Percentiles rank a stretch among this genome's conserved stretches.
phyloP scores from a whole-genome alignment of 768 basidiomycete genomes.

The Daedalea quercina region DNA sequence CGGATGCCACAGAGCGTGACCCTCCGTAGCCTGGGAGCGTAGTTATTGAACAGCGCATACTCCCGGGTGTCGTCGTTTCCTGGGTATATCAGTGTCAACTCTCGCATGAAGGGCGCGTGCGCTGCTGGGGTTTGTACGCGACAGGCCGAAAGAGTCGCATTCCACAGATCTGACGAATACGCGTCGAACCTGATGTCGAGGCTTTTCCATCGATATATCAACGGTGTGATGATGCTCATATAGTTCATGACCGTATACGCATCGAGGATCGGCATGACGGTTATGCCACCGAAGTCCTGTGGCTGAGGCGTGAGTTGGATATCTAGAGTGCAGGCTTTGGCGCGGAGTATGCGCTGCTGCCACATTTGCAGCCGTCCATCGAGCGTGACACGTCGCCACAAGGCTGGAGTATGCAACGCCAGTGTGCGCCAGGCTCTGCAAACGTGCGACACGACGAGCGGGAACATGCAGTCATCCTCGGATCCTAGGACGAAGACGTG shows the following conservation, averaged over 20 bases:
- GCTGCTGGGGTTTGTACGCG: conserved; percentile 31
- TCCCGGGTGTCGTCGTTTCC: conserved; percentile 65
- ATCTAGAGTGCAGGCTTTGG: conserved; percentile 56
- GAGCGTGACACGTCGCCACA: conserved; percentile 61
- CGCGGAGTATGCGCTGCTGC: conserved; percentile 53
- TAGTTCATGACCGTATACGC: conserved; percentile 48
- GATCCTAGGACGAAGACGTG: conserved; percentile 59
- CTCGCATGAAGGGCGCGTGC: conserved; percentile 41
- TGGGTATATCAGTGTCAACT: conserved; percentile 51
- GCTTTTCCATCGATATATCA: conserved; percentile 54
- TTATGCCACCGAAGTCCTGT: conserved; percentile 6
- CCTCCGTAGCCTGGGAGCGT: conserved; percentile 48
- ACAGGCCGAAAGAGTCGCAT: conserved; percentile 51
- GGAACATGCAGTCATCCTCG: conserved; percentile 48
- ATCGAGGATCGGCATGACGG: conserved; percentile 30
- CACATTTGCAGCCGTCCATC: conserved; percentile 48
- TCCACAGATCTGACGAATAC: conserved; percentile 63
- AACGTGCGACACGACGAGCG: conserved; percentile 61
- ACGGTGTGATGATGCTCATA: conserved; percentile 46
- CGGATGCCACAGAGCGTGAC: conserved; percentile 60
- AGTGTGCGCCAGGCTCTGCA: conserved; percentile 60
- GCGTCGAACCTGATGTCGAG: conserved; percentile 49
- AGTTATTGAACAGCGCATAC: conserved; percentile 56
- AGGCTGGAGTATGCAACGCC: conserved; percentile 48
- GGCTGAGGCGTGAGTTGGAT: conserved; percentile 33